Evolutionary conservation across 441 rosid species (phyloP).

Genomic region (Francoa sonchifolia): DNA sequence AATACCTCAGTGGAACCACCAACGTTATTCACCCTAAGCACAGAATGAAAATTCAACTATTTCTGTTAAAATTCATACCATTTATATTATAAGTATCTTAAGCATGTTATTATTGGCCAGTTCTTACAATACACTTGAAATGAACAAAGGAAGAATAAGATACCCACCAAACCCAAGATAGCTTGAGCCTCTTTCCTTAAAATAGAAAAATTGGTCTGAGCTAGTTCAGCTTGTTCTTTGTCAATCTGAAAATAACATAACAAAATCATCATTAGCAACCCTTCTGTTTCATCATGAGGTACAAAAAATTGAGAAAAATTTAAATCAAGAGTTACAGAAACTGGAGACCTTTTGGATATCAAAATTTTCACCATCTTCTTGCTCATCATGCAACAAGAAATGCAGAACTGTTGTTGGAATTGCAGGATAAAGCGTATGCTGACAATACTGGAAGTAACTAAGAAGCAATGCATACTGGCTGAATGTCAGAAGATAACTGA

Average conservation of each 20-base stretch:
- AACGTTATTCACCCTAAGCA: too few relatives aligned
- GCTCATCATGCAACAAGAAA: conserved; percentile 62
- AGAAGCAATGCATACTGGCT: conserved; percentile 93
- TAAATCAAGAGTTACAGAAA: conserved; percentile 8
- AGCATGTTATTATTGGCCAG: too few relatives aligned
- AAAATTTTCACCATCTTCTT: conserved; percentile 75
- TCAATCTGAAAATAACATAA: conserved; percentile 46
- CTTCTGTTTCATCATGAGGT: conserved; percentile 5
- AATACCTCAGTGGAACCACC: too few relatives aligned
- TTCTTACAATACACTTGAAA: not conserved
- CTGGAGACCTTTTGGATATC: conserved; percentile 63
- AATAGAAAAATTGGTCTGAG: conserved; percentile 69
- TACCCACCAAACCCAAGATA: conserved; percentile 75
- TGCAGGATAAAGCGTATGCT: conserved; percentile 75
- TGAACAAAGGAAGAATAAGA: conserved; percentile 4
- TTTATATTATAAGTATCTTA: too few relatives aligned
- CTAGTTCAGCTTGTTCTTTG: conserved; percentile 85
- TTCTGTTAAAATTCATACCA: too few relatives aligned
- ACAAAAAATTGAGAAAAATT: conserved; percentile 1
- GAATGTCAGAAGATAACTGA: conserved; percentile 14
- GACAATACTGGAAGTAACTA: conserved; percentile 93
- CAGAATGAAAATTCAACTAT: too few relatives aligned
- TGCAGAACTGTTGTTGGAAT: conserved; percentile 75
- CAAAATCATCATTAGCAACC: conserved; percentile 4
- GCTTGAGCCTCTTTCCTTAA: conserved; percentile 83